A percentile compares a stretch with the other conserved stretches of the same genome.
Conservation (phyloP, 2,329 filamentous ascomycete species). For the Colletotrichum sp. region DNA sequence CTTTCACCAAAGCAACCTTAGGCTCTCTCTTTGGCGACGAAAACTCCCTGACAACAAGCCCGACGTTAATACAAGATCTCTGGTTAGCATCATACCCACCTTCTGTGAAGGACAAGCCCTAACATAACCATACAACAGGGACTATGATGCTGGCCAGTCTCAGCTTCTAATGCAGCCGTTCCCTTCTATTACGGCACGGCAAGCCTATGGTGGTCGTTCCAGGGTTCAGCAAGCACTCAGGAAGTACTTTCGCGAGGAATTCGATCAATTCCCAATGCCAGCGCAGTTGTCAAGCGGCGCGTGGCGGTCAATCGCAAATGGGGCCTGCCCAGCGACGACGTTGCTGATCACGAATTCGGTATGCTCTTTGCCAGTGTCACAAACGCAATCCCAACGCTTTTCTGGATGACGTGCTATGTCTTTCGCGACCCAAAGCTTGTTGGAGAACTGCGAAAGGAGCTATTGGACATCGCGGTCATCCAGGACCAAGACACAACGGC, state of each 20-base stretch:
- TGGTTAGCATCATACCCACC: not conserved
- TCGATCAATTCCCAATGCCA: conserved; percentile 29
- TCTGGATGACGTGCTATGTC: conserved; percentile 38
- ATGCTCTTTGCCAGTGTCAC: conserved; percentile 33
- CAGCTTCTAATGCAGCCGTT: conserved; percentile 1
- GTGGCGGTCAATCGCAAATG: conserved; percentile 28
- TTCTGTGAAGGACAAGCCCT: not conserved
- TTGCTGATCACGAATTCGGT: conserved; percentile 34
- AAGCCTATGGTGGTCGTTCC: conserved; percentile 25
- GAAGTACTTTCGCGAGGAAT: conserved; percentile 30
- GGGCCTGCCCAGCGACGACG: conserved; percentile 30
- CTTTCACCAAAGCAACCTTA: conserved; percentile 40
- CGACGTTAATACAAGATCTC: not conserved
- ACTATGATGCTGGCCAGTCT: not conserved
- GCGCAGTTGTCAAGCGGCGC: conserved; percentile 31
- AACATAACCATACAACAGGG: not conserved
- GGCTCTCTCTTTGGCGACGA: conserved; percentile 46
- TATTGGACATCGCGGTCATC: not conserved
- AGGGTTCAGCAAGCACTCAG: conserved; percentile 28
- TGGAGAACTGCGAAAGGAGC: not conserved
- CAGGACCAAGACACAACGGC: not conserved
- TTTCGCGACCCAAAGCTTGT: conserved; percentile 16
- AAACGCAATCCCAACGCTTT: conserved; percentile 40
- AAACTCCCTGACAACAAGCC: conserved; percentile 41
- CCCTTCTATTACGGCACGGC: conserved; percentile 20